Evolutionary conservation across 305 asterid genomes (phyloP).

Genomic region (Lippia alba): DNA sequence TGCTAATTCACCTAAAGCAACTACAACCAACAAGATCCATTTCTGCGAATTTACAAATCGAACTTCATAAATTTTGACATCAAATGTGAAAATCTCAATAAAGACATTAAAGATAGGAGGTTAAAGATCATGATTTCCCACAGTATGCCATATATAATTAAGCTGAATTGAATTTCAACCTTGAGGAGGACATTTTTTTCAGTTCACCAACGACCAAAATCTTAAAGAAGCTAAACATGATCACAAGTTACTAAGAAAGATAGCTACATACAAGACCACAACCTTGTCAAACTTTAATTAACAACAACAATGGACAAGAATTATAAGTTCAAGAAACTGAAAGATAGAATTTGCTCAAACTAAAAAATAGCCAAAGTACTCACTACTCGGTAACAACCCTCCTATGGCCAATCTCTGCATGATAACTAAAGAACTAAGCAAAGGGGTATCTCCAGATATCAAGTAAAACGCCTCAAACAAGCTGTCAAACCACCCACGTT

Average conservation of each 20-base stretch:
- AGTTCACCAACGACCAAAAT: background rate
- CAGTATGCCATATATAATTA: background rate
- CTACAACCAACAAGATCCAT: background rate
- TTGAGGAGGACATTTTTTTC: background rate
- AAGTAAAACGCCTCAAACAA: constrained; percentile 12
- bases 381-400: background rate
- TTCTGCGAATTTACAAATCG: background rate
- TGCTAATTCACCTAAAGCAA: constrained; percentile 10
- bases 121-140: constrained; percentile 5
- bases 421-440: constrained; percentile 12
- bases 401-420: background rate
- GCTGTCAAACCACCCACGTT: constrained; percentile 12
- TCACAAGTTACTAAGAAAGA: background rate
- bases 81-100: background rate
- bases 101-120: background rate
- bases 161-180: background rate
- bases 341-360: background rate
- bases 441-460: constrained; percentile 17
- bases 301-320: background rate
- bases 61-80: background rate
- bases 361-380: constrained; percentile 8
- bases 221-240: constrained; percentile 12
- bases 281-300: background rate
- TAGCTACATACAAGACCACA: background rate
- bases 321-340: background rate